These are phyloP conservation scores for Yamadazyma blattariae DNA, from an alignment of 1,139 yeast species.

Conservation along the genomic window DNA sequence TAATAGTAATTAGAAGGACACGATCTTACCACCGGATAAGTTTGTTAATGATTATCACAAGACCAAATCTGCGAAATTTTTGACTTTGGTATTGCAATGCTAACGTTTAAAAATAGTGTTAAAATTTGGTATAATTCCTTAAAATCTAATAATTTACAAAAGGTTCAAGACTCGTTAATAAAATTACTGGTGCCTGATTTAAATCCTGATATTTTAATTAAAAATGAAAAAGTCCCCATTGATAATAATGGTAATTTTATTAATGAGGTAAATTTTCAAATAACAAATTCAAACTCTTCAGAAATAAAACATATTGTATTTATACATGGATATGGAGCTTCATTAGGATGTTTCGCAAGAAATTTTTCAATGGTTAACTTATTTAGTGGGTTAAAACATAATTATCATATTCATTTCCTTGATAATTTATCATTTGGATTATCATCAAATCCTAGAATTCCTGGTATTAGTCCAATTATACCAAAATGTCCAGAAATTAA, in stretches of 20 bases:
- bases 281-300: constrained; percentile 19
- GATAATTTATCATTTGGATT: constrained; percentile 87
- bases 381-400: constrained; percentile 37
- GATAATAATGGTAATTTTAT: constrained; percentile 29
- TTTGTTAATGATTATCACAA: too few relatives aligned
- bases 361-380: constrained; percentile 55
- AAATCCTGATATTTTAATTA: constrained; percentile 11
- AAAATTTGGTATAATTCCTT: constrained; percentile 30
- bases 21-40: too few relatives aligned
- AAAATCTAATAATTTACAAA: constrained; percentile 22
- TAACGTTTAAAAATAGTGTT: constrained; percentile 1
- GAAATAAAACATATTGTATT: constrained; percentile 53
- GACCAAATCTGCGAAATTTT: too few relatives aligned
- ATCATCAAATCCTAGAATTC: constrained; percentile 59
- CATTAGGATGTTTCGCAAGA: constrained; percentile 79
- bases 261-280: constrained; percentile 36
- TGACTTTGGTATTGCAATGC: neutral
- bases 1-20: too few relatives aligned
- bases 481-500: constrained; percentile 28
- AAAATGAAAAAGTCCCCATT: constrained; percentile 21
- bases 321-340: constrained; percentile 91
- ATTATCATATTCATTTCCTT: constrained; percentile 62
- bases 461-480: constrained; percentile 20
- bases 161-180: constrained; percentile 35
- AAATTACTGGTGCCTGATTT: constrained; percentile 27